Conservation (phyloP, 306 rosid species). For the Alnus rubra region DNA sequence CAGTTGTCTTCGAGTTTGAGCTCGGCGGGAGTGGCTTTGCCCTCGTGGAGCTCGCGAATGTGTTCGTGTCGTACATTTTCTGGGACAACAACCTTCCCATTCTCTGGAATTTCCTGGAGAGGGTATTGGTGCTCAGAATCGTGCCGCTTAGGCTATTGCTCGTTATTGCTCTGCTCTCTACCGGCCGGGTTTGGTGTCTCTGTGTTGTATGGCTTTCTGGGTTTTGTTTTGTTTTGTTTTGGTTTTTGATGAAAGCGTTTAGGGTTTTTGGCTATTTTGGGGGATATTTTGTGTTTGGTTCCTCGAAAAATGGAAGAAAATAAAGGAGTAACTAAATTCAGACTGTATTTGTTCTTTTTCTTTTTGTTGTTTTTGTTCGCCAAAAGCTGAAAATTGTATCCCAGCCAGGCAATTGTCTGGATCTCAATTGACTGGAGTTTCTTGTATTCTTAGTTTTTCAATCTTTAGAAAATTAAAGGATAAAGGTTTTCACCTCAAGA, state of each 20-base stretch:
- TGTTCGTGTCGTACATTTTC: slow-evolving; percentile 77
- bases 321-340: slow-evolving; percentile 6
- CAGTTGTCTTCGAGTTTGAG: slow-evolving; percentile 69
- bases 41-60: slow-evolving; percentile 69
- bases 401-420: not conserved
- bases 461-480: not conserved
- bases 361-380: not conserved
- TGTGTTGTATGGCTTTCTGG: not conserved
- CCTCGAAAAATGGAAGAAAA: not conserved
- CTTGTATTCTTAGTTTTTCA: not conserved
- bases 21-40: slow-evolving; percentile 71
- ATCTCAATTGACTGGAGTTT: not conserved
- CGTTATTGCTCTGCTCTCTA: slow-evolving; percentile 75
- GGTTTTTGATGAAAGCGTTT: not conserved
- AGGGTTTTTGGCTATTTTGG: not conserved
- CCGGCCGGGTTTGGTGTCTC: slow-evolving; percentile 41
- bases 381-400: not conserved
- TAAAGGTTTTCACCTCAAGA: not conserved
- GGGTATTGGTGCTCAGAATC: slow-evolving; percentile 62
- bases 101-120: slow-evolving; percentile 89
- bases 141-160: slow-evolving; percentile 68
- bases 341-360: not conserved
- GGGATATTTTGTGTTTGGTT: slow-evolving; percentile 8
- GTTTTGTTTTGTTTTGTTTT: slow-evolving; percentile 1
- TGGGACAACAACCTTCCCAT: slow-evolving; percentile 94